A percentile compares a stretch with the other conserved stretches of the same genome.
Conservation (phyloP, 1,284 basidiomycete species). For the Papiliotrema terrestris region DNA sequence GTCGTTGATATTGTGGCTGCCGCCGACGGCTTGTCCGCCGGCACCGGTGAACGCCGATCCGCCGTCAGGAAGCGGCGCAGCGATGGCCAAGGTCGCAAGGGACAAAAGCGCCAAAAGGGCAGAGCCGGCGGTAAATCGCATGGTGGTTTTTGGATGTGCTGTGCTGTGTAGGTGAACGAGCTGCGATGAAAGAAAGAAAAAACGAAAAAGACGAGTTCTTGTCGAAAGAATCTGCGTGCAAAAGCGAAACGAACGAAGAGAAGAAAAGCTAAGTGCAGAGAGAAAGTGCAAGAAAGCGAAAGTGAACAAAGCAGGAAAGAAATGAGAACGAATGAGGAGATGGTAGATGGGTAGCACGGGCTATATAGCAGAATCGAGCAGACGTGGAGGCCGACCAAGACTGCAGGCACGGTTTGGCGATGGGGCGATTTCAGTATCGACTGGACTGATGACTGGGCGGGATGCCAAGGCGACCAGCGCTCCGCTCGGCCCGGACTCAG, state of each 20-base stretch:
- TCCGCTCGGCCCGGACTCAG: too few relatives aligned
- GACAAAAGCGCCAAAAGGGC: conserved; percentile 15
- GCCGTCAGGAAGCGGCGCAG: conserved; percentile 10
- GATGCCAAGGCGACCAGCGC: too few relatives aligned
- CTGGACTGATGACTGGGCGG: too few relatives aligned
- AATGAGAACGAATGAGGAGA: conserved; percentile 8
- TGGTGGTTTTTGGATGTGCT: too few relatives aligned
- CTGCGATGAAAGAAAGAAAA: background rate
- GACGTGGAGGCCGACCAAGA: background rate
- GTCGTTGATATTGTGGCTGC: conserved; percentile 11
- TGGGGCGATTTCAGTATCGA: too few relatives aligned
- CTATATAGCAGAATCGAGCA: too few relatives aligned
- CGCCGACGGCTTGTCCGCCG: conserved; percentile 23
- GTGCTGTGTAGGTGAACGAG: background rate
- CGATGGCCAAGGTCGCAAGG: conserved; percentile 16
- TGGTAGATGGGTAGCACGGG: too few relatives aligned
- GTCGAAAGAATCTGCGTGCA: background rate
- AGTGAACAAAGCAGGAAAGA: too few relatives aligned
- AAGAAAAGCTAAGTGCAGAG: background rate
- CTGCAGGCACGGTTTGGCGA: too few relatives aligned
- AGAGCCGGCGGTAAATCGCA: conserved; percentile 20
- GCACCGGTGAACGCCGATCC: conserved; percentile 26
- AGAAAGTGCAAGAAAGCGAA: conserved; percentile 1
- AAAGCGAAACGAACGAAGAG: background rate
- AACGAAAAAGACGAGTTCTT: too few relatives aligned